A percentile compares a stretch with the other conserved stretches of the same genome.
Conservation (phyloP, 2,329 filamentous ascomycete species). For the Colletotrichum sp. region DNA sequence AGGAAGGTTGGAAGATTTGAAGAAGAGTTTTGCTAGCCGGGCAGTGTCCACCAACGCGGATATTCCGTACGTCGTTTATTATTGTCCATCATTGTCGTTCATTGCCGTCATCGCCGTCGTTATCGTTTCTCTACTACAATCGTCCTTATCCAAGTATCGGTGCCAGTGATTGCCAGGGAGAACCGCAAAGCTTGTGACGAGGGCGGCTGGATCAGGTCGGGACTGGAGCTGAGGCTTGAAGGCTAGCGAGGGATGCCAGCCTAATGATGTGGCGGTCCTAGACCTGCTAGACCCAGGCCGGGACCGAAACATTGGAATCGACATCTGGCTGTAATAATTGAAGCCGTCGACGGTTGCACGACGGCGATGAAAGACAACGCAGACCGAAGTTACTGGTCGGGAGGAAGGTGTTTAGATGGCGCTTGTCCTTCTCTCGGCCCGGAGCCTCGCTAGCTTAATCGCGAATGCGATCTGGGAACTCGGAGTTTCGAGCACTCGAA, state of each 20-base stretch:
- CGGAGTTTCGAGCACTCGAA: background rate
- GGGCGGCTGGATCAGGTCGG: background rate
- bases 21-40: background rate
- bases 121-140: too few species aligned
- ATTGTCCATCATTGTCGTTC: too few species aligned
- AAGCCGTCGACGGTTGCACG: background rate
- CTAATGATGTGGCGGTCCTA: background rate
- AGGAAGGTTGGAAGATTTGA: background rate
- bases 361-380: background rate
- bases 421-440: background rate
- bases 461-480: constrained; percentile 3
- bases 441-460: background rate
- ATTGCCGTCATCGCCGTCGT: too few species aligned
- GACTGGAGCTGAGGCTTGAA: background rate
- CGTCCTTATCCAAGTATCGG: background rate
- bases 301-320: background rate
- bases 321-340: background rate
- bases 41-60: too few species aligned
- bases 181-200: background rate
- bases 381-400: background rate
- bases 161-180: background rate
- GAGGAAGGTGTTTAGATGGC: background rate
- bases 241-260: background rate
- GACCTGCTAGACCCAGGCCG: background rate
- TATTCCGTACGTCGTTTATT: too few species aligned